Percentiles rank a stretch among this genome's conserved stretches.
phyloP scores from a whole-genome alignment of 2,329 filamentous ascomycete species.

The Coleophoma crateriformis region DNA sequence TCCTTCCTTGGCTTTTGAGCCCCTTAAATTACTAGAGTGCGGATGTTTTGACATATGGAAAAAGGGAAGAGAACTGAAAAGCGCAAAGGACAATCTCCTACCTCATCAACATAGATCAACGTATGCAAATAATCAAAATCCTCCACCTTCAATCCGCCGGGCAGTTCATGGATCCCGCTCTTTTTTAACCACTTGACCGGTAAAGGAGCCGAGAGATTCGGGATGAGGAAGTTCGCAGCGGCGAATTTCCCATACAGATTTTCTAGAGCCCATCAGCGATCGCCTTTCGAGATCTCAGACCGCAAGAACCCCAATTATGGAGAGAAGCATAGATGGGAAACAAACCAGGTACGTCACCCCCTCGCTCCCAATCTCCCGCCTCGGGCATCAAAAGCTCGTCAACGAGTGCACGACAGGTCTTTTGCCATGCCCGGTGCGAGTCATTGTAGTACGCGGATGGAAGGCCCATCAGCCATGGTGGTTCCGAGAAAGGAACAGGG shows the following conservation, averaged over 20 bases:
- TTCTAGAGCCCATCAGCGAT: constrained; percentile 32
- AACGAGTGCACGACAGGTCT: constrained; percentile 61
- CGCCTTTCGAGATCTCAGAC: no score
- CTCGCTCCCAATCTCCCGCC: constrained; percentile 65
- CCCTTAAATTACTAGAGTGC: no score
- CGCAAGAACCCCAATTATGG: no score
- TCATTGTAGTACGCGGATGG: constrained; percentile 68
- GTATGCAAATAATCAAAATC: constrained; percentile 70
- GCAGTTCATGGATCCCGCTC: constrained; percentile 59
- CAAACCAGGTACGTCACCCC: constrained; percentile 30
- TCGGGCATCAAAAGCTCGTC: constrained; percentile 55
- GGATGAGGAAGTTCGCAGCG: constrained; percentile 63
- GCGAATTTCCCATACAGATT: constrained; percentile 62
- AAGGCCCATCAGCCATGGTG: constrained; percentile 63
- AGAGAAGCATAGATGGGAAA: no score
- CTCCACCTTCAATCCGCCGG: constrained; percentile 62
- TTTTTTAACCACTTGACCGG: constrained; percentile 63
- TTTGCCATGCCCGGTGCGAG: constrained; percentile 62
- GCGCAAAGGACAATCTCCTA: constrained; percentile 18
- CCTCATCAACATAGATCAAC: constrained; percentile 65
- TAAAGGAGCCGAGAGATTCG: constrained; percentile 62
- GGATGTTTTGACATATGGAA: no score
- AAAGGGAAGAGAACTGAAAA: no score
- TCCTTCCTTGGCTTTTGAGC: no score
- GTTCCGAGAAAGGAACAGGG: constrained; percentile 64